phyloP scores from a whole-genome alignment of 2,329 filamentous ascomycete species.

The Thielaviopsis ethacetica region DNA sequence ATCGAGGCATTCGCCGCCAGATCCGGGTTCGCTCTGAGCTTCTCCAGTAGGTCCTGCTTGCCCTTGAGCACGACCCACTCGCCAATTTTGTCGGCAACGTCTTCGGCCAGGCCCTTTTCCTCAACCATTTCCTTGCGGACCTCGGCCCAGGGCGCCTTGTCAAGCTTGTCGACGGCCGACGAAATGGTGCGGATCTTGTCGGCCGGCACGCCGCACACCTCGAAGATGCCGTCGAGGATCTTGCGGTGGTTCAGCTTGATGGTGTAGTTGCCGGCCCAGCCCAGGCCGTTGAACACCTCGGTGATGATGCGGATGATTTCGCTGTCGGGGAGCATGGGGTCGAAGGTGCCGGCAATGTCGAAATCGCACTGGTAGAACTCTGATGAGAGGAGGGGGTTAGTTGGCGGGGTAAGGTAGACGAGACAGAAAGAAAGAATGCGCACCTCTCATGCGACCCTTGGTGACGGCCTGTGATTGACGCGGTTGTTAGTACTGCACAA shows the following conservation, averaged over 20 bases:
- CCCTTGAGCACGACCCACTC: slow-evolving; percentile 69
- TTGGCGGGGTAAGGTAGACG: neutral
- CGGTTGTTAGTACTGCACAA: neutral
- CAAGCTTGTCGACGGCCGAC: slow-evolving; percentile 87
- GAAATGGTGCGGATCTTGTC: slow-evolving; percentile 83
- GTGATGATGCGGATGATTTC: slow-evolving; percentile 74
- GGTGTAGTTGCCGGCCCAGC: slow-evolving; percentile 43
- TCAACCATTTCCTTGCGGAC: slow-evolving; percentile 88
- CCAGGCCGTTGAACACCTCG: slow-evolving; percentile 14
- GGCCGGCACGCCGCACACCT: slow-evolving; percentile 72
- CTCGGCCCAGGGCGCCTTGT: slow-evolving; percentile 61
- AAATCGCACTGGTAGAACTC: slow-evolving; percentile 98
- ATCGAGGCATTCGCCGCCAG: slow-evolving; percentile 57
- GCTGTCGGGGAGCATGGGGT: slow-evolving; percentile 82
- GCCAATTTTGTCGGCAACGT: slow-evolving; percentile 74
- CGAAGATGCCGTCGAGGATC: slow-evolving; percentile 82
- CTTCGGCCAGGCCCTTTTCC: slow-evolving; percentile 64
- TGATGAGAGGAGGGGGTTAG: neutral
- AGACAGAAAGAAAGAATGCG: neutral
- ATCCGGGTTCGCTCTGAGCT: slow-evolving; percentile 48
- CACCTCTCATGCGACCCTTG: slow-evolving; percentile 66
- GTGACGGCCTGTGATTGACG: slow-evolving; percentile 55
- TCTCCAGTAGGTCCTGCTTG: slow-evolving; percentile 54
- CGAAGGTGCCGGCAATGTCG: slow-evolving; percentile 77
- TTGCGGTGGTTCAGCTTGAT: slow-evolving; percentile 91